phyloP scores from a whole-genome alignment of 164 flowering plant genomes.

The Vitis cinerea region DNA sequence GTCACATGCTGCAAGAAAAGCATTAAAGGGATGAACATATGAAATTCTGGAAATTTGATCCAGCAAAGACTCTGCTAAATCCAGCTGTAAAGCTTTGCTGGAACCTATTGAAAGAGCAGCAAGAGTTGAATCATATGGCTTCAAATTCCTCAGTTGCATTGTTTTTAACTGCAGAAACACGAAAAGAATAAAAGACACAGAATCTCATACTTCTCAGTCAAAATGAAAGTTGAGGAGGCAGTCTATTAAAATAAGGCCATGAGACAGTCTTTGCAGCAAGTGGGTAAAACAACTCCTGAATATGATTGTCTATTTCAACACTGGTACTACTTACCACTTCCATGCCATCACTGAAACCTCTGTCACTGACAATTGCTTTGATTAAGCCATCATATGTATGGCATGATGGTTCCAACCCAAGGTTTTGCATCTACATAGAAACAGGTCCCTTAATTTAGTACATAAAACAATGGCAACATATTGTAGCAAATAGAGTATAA shows the following conservation, averaged over 20 bases:
- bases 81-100: conserved; percentile 63
- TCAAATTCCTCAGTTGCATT: conserved; percentile 59
- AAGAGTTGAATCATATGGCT: conserved; percentile 65
- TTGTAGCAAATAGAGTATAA: too few relatives aligned
- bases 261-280: not conserved
- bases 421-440: conserved; percentile 61
- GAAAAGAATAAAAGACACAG: not conserved
- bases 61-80: conserved; percentile 71
- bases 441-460: conserved; percentile 6
- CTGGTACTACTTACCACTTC: conserved; percentile 50
- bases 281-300: not conserved
- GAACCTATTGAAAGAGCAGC: conserved; percentile 59
- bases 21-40: conserved; percentile 53
- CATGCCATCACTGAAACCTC: conserved; percentile 46
- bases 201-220: not conserved
- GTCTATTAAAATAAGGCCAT: not conserved
- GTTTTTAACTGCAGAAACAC: conserved; percentile 50
- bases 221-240: not conserved
- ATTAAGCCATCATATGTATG: conserved; percentile 59
- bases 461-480: not conserved
- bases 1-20: conserved; percentile 68
- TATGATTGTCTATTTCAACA: not conserved
- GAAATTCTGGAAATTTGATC: conserved; percentile 41
- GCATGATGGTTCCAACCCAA: conserved; percentile 71
- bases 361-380: conserved; percentile 45